Base-by-base conservation (phyloP, 2,329 filamentous ascomycete genomes). In the Stemphylium beticola region DNA sequence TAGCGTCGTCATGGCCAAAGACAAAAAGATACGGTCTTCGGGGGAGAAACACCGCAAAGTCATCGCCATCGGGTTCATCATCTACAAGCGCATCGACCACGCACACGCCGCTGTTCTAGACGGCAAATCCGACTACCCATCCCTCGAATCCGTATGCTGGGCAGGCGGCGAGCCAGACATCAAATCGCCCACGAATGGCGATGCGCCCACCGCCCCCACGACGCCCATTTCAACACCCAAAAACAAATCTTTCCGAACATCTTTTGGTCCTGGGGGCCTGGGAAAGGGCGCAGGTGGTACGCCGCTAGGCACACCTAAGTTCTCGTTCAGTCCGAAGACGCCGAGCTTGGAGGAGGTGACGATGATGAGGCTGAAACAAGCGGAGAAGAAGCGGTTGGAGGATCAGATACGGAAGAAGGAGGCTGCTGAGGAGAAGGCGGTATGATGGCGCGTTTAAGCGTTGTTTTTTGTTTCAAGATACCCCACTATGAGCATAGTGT, bases 41-140 rank as follows among this genome's bases (percentile, higher is more conserved):
- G 81, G 81, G 4, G 76, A 76, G 50, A 80, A 79, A 53, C 80
- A 82, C 59, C 82, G 83, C 61, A 81, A 79, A 52, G 71, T 79
- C 2, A 73, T 83, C 49, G 82, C 79, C 4, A 83, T 78, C 1
- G 84, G 79, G 0, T 79, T 85, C 40, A 73, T 87, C 12, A 78
- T 87, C 12, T 87, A 82, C 69, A 73, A 76, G 3, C 85, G 83
- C 4, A 79, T 87, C 32, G 82, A 86, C 42, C 79, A 82, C 49
- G 83, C 85, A 0, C 81, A 86, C 64, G 78, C 82, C 3, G 83
- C 84, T 8, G 81, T 86, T 2, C 65, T 79, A 37, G 83, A 86
- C 58, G 78, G 76, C n/a, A 76, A 76, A 26, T 65, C 64, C 1
- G 78, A 80, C 32, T 84, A 80, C 75, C 73, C 76, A 6, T 55